Evolutionary conservation across 148 eudicot species (phyloP), one percentile per base, ranked within the genome.

Genomic region (Oxyria digyna): DNA sequence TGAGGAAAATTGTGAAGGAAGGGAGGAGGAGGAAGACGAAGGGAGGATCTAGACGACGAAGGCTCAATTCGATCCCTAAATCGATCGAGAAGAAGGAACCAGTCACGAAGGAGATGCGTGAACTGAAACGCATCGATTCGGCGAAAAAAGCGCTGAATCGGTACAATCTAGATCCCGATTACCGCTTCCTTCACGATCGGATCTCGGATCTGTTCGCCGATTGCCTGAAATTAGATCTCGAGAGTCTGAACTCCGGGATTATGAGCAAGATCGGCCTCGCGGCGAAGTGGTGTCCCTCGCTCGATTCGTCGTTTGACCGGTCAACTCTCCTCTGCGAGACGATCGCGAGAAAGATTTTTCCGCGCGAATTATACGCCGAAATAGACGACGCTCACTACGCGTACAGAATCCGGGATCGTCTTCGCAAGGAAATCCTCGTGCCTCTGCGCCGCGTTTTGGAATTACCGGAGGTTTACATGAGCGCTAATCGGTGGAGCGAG

Each of bases 231-330:
- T 37, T 45, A 0, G 80, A 77, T 35, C 26, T 77, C 1, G 37
- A 45, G 11, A 59, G n/a, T 6, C 62, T 72, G 24, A 72, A 73
- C 21, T 77, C 80, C 18, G 76, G 70, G 2, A 8, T 40, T 8
- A 8, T 4, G 14, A 73, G 23, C 41, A 38, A 38, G 24, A 73
- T 77, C 12, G 69, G 76, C 35, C 70, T 77, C 18, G 80, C 80
- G 4, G 73, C 80, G 0, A 77, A 77, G 42, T 77, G 80, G 76
- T 77, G 80, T 20, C 80, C 80, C 0, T 77, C 80, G 29, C 64
- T 77, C 15, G 73, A 77, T 29, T 77, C 80, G 1, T 69, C 70
- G 0, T 77, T 69, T 31, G 80, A 77, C 50, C 67, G 57, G 8
- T 49, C 52, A 8, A 72, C 73, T 4, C 63, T 77, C 27, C 69